A percentile compares a stretch with the other conserved stretches of the same genome.
These are phyloP conservation scores for Leucaena leucocephala DNA, from an alignment of 306 rosid genomes.

Conservation along the genomic window DNA sequence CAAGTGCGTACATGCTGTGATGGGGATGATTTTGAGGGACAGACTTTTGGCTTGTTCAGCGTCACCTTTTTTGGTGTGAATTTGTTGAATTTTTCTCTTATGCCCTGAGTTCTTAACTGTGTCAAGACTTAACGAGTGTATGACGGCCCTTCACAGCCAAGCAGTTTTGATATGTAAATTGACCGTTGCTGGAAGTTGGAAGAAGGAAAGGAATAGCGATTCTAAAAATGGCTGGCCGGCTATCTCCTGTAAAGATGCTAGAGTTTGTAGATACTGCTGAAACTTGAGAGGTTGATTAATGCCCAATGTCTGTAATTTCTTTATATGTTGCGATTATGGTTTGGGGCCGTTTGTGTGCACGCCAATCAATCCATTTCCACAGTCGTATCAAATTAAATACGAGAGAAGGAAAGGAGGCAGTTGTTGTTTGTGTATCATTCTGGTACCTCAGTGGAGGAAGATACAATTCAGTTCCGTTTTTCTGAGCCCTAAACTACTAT, in stretches of 20 bases:
- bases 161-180: slow-evolving; percentile 31
- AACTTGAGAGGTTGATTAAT: background rate
- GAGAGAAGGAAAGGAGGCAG: background rate
- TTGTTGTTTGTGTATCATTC: background rate
- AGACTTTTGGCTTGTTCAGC: slow-evolving; percentile 20
- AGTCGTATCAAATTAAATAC: background rate
- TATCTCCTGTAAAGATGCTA: background rate
- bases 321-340: background rate
- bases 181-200: background rate
- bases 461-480: background rate
- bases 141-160: slow-evolving; percentile 10
- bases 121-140: slow-evolving; percentile 8
- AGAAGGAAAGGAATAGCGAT: background rate
- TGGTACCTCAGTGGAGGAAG: background rate
- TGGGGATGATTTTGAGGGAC: slow-evolving; percentile 6
- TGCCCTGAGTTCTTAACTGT: slow-evolving; percentile 39
- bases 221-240: background rate
- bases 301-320: background rate
- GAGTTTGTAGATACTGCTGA: background rate
- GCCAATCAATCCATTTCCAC: background rate
- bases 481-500: background rate
- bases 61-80: slow-evolving; percentile 34
- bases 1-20: slow-evolving; percentile 14
- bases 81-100: slow-evolving; percentile 24
- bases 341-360: background rate